A percentile compares a stretch with the other conserved stretches of the same genome.
These are phyloP conservation scores for Phytophthora sp. DNA, from an alignment of 352 stramenopile genomes.

Conservation along the genomic window DNA sequence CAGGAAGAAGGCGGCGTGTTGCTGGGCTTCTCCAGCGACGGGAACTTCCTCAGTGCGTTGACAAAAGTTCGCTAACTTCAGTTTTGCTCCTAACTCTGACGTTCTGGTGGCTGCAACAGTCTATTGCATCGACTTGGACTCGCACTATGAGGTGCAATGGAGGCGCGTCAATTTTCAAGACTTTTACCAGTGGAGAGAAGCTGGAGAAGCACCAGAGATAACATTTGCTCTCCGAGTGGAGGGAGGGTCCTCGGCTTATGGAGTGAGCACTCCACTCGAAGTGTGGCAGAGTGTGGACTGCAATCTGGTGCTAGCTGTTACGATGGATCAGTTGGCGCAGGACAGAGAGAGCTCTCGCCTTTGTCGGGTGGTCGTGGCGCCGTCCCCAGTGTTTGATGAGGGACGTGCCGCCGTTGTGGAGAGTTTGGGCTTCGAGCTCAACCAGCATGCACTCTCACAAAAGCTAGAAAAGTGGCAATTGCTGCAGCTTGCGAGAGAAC, in stretches of 20 bases:
- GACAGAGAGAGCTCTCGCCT: slow-evolving; percentile 29
- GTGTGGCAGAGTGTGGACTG: slow-evolving; percentile 71
- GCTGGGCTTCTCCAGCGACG: slow-evolving; percentile 75
- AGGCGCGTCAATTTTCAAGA: slow-evolving; percentile 31
- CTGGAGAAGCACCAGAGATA: slow-evolving; percentile 6
- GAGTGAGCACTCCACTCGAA: slow-evolving; percentile 36
- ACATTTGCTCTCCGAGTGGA: slow-evolving; percentile 33
- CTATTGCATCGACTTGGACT: slow-evolving; percentile 49
- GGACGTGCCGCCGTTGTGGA: slow-evolving; percentile 8
- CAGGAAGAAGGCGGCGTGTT: slow-evolving; percentile 55
- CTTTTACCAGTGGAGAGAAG: slow-evolving; percentile 11
- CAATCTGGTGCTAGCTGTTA: slow-evolving; percentile 51
- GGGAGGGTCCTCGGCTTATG: slow-evolving; percentile 2
- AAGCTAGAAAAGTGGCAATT: slow-evolving; percentile 60
- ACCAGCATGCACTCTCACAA: slow-evolving; percentile 31
- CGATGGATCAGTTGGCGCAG: slow-evolving; percentile 24
- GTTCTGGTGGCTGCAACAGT: slow-evolving; percentile 40
- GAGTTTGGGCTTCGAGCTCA: slow-evolving; percentile 49
- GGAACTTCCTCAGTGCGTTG: slow-evolving; percentile 58
- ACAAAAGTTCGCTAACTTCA: neutral
- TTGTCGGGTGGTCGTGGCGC: slow-evolving; percentile 52
- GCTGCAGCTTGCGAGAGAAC: slow-evolving; percentile 23
- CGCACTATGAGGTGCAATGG: slow-evolving; percentile 57
- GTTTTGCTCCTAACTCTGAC: neutral
- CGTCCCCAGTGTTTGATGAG: slow-evolving; percentile 35